Evolutionary conservation across 2,329 filamentous ascomycete species (phyloP).

Genomic region (Beauveria caledonica): DNA sequence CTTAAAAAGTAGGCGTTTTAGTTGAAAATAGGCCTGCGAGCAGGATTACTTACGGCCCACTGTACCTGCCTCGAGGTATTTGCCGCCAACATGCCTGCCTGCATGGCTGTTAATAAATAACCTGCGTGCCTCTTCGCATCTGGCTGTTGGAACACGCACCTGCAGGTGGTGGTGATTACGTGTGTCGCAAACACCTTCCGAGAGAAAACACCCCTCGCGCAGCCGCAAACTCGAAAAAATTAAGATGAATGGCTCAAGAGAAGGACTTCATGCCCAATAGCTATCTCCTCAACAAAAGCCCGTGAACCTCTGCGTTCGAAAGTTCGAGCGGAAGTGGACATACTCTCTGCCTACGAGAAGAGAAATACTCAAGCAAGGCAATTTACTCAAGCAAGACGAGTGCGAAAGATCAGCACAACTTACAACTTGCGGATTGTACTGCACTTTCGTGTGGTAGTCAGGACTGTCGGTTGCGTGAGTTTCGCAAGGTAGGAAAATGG

Average conservation of each 20-base stretch:
- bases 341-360: not conserved
- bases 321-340: not conserved
- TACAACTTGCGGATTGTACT: not conserved
- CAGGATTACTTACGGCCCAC: too few relatives aligned
- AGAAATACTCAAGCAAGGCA: not conserved
- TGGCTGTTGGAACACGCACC: too few relatives aligned
- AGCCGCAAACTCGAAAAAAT: not conserved
- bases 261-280: not conserved
- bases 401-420: not conserved
- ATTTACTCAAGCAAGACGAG: not conserved
- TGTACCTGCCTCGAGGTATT: too few relatives aligned
- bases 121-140: not conserved
- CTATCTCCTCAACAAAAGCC: not conserved
- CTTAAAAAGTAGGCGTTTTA: too few relatives aligned
- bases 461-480: not conserved
- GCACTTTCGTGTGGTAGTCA: not conserved
- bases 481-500: conserved; percentile 30
- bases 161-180: too few relatives aligned
- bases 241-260: not conserved
- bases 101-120: too few relatives aligned
- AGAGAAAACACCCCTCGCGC: not conserved
- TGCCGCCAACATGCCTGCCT: too few relatives aligned
- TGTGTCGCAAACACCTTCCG: not conserved
- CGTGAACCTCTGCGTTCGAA: not conserved
- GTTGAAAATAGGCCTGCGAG: too few relatives aligned